A percentile compares a stretch with the other conserved stretches of the same genome.
Evolutionary conservation across 257 asterid species (phyloP).

Genomic region (Penstemon barbatus): DNA sequence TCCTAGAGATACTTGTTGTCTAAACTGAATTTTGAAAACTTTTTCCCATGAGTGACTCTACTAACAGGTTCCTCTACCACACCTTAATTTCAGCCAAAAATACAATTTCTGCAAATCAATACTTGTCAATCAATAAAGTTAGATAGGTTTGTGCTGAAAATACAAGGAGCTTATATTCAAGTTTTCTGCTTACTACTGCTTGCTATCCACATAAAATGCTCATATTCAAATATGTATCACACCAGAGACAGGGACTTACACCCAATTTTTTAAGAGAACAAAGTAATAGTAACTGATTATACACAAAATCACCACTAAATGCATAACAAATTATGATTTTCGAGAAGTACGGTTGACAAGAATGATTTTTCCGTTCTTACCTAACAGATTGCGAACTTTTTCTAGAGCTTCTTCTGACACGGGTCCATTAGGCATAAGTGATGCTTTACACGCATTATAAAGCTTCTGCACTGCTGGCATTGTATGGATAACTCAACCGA

Average conservation of each 20-base stretch:
- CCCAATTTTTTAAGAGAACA: background rate
- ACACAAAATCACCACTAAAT: conserved; percentile 9
- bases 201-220: background rate
- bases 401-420: conserved; percentile 89
- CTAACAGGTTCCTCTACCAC: too few relatives aligned
- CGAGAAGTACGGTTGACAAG: conserved; percentile 14
- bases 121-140: too few relatives aligned
- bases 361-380: conserved; percentile 42
- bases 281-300: background rate
- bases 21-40: too few relatives aligned
- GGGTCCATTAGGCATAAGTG: conserved; percentile 89
- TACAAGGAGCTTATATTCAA: background rate
- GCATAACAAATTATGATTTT: conserved; percentile 8
- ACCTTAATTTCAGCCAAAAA: too few relatives aligned
- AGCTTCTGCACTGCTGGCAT: conserved; percentile 99
- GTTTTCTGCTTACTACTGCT: too few relatives aligned
- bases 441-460: conserved; percentile 87
- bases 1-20: too few relatives aligned
- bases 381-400: conserved; percentile 80
- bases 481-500: conserved; percentile 40
- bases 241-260: too few relatives aligned
- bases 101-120: too few relatives aligned
- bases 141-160: background rate
- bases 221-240: conserved; percentile 11
- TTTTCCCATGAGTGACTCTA: too few relatives aligned